phyloP scores from a whole-genome alignment of 1,284 basidiomycete species.

The Paramarasmius palmivorus region DNA sequence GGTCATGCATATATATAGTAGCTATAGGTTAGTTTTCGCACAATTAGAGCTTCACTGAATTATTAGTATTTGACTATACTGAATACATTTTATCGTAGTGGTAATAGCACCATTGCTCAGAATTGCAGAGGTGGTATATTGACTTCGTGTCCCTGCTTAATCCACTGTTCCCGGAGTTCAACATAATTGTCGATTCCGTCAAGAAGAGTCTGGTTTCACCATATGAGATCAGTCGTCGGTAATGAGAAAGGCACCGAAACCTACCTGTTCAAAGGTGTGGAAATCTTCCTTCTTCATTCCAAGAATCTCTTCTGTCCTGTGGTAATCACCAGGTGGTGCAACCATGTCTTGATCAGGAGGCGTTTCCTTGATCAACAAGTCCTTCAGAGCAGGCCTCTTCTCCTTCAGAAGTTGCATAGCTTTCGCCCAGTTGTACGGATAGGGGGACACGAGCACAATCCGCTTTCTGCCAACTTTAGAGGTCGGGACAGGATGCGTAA shows the following conservation, averaged over 20 bases:
- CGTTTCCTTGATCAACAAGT: constrained; percentile 9
- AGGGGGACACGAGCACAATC: constrained; percentile 11
- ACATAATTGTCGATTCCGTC: constrained; percentile 12
- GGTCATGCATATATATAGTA: no score
- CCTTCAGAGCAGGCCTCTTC: constrained; percentile 16
- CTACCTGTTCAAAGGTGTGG: constrained; percentile 4
- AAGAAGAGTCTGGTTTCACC: constrained; percentile 4
- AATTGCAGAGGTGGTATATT: not conserved
- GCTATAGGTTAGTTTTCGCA: no score
- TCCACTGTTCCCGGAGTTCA: constrained; percentile 13
- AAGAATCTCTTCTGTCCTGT: constrained; percentile 12
- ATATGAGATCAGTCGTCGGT: not conserved
- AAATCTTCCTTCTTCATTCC: constrained; percentile 10
- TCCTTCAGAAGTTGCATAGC: constrained; percentile 8
- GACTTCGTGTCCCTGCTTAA: not conserved
- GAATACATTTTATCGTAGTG: no score
- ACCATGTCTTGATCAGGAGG: not conserved
- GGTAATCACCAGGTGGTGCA: constrained; percentile 8
- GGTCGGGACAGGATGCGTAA: constrained; percentile 9
- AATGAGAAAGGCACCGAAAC: no score
- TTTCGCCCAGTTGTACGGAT: constrained; percentile 10
- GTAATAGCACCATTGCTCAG: no score
- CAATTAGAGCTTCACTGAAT: no score
- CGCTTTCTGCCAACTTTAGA: constrained; percentile 16
- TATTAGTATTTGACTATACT: no score